A percentile compares a stretch with the other conserved stretches of the same genome.
phyloP scores from a whole-genome alignment of 257 asterid genomes.

The Solanum tarijense region DNA sequence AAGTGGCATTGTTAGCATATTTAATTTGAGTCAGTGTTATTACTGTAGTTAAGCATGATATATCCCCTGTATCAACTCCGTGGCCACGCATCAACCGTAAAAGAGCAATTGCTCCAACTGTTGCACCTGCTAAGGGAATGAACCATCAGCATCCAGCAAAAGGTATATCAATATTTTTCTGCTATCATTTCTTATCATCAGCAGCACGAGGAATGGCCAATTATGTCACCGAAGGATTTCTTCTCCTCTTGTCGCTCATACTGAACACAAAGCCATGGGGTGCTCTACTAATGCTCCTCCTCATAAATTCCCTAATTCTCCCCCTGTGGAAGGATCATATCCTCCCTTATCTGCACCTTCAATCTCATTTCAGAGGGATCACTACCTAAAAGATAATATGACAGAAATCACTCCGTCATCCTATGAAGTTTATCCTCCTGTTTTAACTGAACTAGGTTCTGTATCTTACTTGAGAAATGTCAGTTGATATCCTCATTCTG shows the following conservation, averaged over 20 bases:
- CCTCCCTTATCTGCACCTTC: slow-evolving; percentile 25
- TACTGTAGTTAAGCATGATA: slow-evolving; percentile 32
- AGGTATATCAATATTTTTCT: slow-evolving; percentile 29
- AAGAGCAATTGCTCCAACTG: slow-evolving; percentile 34
- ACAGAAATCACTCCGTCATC: slow-evolving; percentile 36
- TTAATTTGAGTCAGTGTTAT: not conserved
- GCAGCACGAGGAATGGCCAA: not conserved
- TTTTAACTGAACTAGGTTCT: slow-evolving; percentile 39
- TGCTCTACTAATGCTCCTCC: slow-evolving; percentile 35
- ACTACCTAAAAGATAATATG: slow-evolving; percentile 22
- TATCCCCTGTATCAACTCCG: slow-evolving; percentile 34
- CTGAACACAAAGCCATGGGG: slow-evolving; percentile 20
- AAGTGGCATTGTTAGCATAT: not conserved
- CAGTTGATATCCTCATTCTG: not conserved
- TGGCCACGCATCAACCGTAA: slow-evolving; percentile 30
- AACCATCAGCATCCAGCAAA: slow-evolving; percentile 26
- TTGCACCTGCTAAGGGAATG: slow-evolving; percentile 31
- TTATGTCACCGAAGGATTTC: not conserved
- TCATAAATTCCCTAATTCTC: slow-evolving; percentile 25
- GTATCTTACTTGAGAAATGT: slow-evolving; percentile 10
- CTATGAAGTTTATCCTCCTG: slow-evolving; percentile 32
- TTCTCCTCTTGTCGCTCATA: slow-evolving; percentile 38
- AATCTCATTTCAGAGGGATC: slow-evolving; percentile 13
- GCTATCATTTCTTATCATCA: not conserved
- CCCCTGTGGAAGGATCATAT: slow-evolving; percentile 14